Base-by-base conservation (phyloP, 75 land plant genomes). In the Cryptomeria japonica region DNA sequence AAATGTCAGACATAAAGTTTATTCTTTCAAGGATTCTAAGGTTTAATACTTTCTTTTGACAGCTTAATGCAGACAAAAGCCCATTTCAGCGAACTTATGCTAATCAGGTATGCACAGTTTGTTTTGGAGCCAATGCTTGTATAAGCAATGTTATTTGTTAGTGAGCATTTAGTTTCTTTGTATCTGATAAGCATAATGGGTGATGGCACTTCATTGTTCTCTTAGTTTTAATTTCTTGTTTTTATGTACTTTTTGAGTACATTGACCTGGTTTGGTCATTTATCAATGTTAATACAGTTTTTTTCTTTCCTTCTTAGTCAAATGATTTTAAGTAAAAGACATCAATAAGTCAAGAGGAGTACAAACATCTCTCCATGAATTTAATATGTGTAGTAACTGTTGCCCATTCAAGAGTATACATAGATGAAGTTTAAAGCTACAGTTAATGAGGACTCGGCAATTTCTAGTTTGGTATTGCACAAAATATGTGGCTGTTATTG, bases 81-180 rank as follows among this genome's bases (percentile, higher is more conserved):
- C 94, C 94, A 53, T 92, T 92, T 86, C 94, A 93, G 83, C 92
- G 94, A 44, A 93, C 92, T 73, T 93, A 93, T 87, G 94, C 94
- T 55, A 93, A 92, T 84, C 94, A 93, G 94, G 94, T 93, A 89
- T 32, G 25, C 39, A 49, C 51, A 25, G 9, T 78, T 68, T 70
- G 36, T 19, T 86, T 73, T 86, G 22, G 10, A 12, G 38, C 79
- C 44, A 86, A 39, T 19, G 13, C 46, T 85, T 34, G 19, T n/a
- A 85, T 19, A 38, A 22, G 76, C 16, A 31, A 25, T 85, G 39
- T 32, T 31, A 64, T 85, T 85, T 51, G 19, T n/a, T 72, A 73
- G 28, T 12, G n/a, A 44, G 47, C 84, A 11, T n/a, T 82, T n/a
- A 82, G 28, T 22, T 5, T 79, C 32, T 82, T 46, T 46, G 14